A percentile compares a stretch with the other conserved stretches of the same genome.
phyloP scores from a whole-genome alignment of 1,284 basidiomycete species.

The Ustanciosporium gigantosporum region DNA sequence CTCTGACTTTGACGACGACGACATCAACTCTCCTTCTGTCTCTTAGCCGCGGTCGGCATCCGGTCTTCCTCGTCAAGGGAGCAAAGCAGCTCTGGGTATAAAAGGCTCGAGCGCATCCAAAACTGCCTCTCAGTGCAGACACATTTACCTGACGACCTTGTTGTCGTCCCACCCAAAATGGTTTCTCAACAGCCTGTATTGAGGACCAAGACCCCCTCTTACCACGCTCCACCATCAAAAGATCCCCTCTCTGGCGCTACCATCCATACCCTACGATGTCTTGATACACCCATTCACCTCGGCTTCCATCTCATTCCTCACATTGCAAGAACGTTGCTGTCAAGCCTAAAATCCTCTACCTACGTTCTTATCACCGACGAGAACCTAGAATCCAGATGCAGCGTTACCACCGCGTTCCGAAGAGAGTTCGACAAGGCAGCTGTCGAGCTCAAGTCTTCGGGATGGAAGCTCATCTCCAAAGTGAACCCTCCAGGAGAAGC shows the following conservation, averaged over 20 bases:
- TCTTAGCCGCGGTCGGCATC: no score
- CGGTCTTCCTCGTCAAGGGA: no score
- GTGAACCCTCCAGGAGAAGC: slow-evolving; percentile 87
- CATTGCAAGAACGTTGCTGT: slow-evolving; percentile 70
- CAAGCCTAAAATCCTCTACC: slow-evolving; percentile 77
- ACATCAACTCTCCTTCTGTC: no score
- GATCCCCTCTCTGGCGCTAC: slow-evolving; percentile 48
- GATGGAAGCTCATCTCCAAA: slow-evolving; percentile 75
- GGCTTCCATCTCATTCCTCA: slow-evolving; percentile 59
- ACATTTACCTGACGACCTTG: neutral
- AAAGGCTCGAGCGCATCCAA: no score
- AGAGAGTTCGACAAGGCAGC: slow-evolving; percentile 48
- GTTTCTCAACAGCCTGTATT: slow-evolving; percentile 22
- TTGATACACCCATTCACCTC: slow-evolving; percentile 56
- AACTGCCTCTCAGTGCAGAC: no score
- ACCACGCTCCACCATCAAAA: slow-evolving; percentile 54
- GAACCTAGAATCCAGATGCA: slow-evolving; percentile 68
- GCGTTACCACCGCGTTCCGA: slow-evolving; percentile 60
- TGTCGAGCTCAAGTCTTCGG: slow-evolving; percentile 48
- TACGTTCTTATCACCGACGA: slow-evolving; percentile 94
- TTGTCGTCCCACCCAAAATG: neutral
- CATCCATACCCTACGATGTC: slow-evolving; percentile 53
- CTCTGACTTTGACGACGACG: no score
- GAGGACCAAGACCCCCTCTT: slow-evolving; percentile 54
- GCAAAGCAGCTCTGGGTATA: no score